A percentile compares a stretch with the other conserved stretches of the same genome.
These are phyloP conservation scores for Diplosphaera chodatii DNA, from an alignment of 139 green algal species.

Conservation along the genomic window DNA sequence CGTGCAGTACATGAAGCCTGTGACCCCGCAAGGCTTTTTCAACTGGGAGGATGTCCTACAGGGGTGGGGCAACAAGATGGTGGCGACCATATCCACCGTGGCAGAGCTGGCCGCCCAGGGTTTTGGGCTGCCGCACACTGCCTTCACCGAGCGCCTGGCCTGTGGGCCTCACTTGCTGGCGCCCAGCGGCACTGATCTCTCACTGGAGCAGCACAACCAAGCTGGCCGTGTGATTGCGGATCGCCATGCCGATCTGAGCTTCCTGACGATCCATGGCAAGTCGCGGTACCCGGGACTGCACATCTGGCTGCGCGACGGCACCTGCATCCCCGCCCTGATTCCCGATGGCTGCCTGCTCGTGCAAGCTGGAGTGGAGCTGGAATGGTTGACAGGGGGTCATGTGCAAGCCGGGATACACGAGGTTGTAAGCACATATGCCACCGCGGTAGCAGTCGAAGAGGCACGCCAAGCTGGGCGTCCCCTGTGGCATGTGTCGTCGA, in stretches of 20 bases:
- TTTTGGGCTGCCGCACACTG: slow-evolving; percentile 53
- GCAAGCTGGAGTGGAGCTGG: slow-evolving; percentile 85
- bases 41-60: slow-evolving; percentile 77
- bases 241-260: slow-evolving; percentile 92
- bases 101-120: slow-evolving; percentile 58
- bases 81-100: slow-evolving; percentile 23
- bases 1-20: slow-evolving; percentile 60
- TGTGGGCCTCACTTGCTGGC: slow-evolving; percentile 84
- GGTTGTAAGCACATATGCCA: slow-evolving; percentile 69
- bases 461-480: slow-evolving; percentile 46
- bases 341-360: slow-evolving; percentile 84
- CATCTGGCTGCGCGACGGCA: slow-evolving; percentile 75
- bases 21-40: slow-evolving; percentile 64
- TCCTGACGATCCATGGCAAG: slow-evolving; percentile 87
- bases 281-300: slow-evolving; percentile 61
- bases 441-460: slow-evolving; percentile 43
- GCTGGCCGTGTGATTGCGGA: slow-evolving; percentile 69
- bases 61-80: slow-evolving; percentile 71
- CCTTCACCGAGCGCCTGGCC: slow-evolving; percentile 67
- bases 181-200: slow-evolving; percentile 58
- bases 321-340: slow-evolving; percentile 56
- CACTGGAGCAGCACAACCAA: slow-evolving; percentile 29
- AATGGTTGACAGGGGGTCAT: slow-evolving; percentile 82
- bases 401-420: slow-evolving; percentile 84
- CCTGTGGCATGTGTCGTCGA: slow-evolving; percentile 82